phyloP scores from a whole-genome alignment of 208 protist species.

The Trypanosoma theileri region DNA sequence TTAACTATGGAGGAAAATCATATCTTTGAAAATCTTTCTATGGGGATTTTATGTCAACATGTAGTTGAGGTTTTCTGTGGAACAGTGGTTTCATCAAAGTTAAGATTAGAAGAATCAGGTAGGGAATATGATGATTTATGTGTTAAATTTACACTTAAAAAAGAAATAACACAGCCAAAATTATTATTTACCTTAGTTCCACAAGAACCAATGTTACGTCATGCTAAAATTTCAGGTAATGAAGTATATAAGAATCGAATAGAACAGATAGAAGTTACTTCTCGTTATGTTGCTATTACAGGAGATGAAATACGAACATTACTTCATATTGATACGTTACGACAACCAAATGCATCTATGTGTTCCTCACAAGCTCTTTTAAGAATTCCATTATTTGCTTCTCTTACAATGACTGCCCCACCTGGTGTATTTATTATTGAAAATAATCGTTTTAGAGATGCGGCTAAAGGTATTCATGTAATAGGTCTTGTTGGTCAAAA shows the following conservation, averaged over 20 bases:
- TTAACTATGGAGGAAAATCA: conserved; percentile 58
- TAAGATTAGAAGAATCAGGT: conserved; percentile 36
- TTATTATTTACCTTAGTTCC: conserved; percentile 39
- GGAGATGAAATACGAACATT: conserved; percentile 47
- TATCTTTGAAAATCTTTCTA: conserved; percentile 43
- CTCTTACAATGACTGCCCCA: conserved; percentile 54
- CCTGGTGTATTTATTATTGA: conserved; percentile 67
- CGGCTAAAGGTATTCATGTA: conserved; percentile 44
- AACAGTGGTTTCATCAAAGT: conserved; percentile 28
- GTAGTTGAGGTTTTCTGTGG: conserved; percentile 57
- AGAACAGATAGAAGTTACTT: conserved; percentile 58
- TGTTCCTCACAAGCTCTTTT: conserved; percentile 68
- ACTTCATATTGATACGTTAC: conserved; percentile 71
- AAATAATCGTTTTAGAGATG: conserved; percentile 58
- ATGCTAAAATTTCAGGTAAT: conserved; percentile 61
- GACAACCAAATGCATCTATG: conserved; percentile 35
- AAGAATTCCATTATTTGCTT: conserved; percentile 50
- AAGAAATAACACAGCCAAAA: conserved; percentile 9
- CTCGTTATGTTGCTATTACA: conserved; percentile 61
- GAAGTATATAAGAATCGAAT: conserved; percentile 52
- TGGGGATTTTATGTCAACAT: conserved; percentile 70
- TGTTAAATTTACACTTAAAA: conserved; percentile 36
- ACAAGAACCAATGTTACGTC: conserved; percentile 34
- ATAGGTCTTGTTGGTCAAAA: conserved; percentile 51
- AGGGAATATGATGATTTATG: conserved; percentile 46